Evolutionary conservation across 2,329 filamentous ascomycete genomes (phyloP).

Genomic region (Alternaria infectoria): DNA sequence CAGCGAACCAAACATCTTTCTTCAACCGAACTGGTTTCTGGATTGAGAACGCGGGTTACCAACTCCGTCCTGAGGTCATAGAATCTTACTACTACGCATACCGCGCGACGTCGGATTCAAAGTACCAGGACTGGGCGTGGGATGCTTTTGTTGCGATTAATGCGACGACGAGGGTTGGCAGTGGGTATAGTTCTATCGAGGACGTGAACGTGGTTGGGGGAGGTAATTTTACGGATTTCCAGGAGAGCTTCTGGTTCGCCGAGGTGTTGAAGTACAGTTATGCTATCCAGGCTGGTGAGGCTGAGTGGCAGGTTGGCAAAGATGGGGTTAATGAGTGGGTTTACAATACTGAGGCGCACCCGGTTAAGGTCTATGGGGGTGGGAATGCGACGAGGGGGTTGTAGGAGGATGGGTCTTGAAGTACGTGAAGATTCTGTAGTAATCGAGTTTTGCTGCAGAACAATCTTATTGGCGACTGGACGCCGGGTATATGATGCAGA

Average conservation of each 20-base stretch:
- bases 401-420: no score
- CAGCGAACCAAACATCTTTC: slow-evolving; percentile 58
- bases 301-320: slow-evolving; percentile 62
- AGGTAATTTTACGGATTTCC: slow-evolving; percentile 69
- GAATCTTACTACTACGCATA: slow-evolving; percentile 90
- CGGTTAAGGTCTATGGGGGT: slow-evolving; percentile 53
- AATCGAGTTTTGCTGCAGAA: neutral
- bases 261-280: slow-evolving; percentile 88
- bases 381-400: neutral
- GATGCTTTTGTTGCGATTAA: slow-evolving; percentile 75
- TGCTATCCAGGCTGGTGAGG: slow-evolving; percentile 69
- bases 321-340: slow-evolving; percentile 63
- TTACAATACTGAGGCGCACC: slow-evolving; percentile 71
- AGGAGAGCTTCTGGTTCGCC: slow-evolving; percentile 88
- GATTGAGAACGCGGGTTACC: slow-evolving; percentile 66
- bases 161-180: slow-evolving; percentile 65
- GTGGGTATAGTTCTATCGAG: slow-evolving; percentile 69
- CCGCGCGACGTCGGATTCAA: slow-evolving; percentile 74
- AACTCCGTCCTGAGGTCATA: slow-evolving; percentile 79
- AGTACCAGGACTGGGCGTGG: slow-evolving; percentile 87
- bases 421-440: no score
- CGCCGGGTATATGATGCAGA: slow-evolving; percentile 27
- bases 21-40: slow-evolving; percentile 75
- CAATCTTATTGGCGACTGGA: slow-evolving; percentile 1
- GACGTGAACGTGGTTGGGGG: slow-evolving; percentile 71